Evolutionary conservation across 2,329 filamentous ascomycete genomes (phyloP).

Genomic region (Helotiales sp.): DNA sequence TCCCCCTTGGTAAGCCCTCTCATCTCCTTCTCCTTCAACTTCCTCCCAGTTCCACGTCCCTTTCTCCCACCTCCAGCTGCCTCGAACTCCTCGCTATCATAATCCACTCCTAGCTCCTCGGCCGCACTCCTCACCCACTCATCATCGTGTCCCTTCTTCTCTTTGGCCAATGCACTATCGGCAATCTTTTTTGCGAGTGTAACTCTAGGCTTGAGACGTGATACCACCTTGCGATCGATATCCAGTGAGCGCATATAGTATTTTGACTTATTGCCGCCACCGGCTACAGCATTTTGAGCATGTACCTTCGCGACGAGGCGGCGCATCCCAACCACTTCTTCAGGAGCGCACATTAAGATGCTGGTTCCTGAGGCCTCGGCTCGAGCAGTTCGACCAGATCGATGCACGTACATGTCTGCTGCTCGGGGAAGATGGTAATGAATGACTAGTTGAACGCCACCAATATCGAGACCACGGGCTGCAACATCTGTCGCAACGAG

Average conservation of each 20-base stretch:
- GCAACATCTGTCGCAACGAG: slow-evolving; percentile 94
- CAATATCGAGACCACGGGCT: slow-evolving; percentile 91
- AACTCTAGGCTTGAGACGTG: slow-evolving; percentile 76
- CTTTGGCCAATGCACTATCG: slow-evolving; percentile 82
- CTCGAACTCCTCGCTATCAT: slow-evolving; percentile 86
- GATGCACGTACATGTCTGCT: slow-evolving; percentile 93
- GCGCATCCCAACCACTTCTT: slow-evolving; percentile 85
- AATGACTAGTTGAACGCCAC: slow-evolving; percentile 83
- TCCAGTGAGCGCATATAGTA: slow-evolving; percentile 81
- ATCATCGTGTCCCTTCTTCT: slow-evolving; percentile 83
- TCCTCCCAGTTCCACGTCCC: slow-evolving; percentile 74
- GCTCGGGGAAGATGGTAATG: slow-evolving; percentile 95
- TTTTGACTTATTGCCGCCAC: slow-evolving; percentile 52
- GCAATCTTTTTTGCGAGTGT: slow-evolving; percentile 85
- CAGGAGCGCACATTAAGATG: slow-evolving; percentile 86
- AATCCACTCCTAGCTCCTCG: slow-evolving; percentile 92
- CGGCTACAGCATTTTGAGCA: slow-evolving; percentile 54
- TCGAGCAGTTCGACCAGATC: slow-evolving; percentile 91
- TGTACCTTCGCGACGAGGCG: slow-evolving; percentile 90
- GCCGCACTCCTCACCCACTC: slow-evolving; percentile 84
- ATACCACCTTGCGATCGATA: slow-evolving; percentile 79
- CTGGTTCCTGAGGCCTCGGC: slow-evolving; percentile 78
- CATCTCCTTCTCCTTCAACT: slow-evolving; percentile 75
- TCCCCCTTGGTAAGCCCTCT: slow-evolving; percentile 74
- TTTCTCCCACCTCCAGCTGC: slow-evolving; percentile 61